A percentile compares a stretch with the other conserved stretches of the same genome.
These are phyloP conservation scores for Amphichorda felina DNA, from an alignment of 2,329 filamentous ascomycete species.

Conservation along the genomic window DNA sequence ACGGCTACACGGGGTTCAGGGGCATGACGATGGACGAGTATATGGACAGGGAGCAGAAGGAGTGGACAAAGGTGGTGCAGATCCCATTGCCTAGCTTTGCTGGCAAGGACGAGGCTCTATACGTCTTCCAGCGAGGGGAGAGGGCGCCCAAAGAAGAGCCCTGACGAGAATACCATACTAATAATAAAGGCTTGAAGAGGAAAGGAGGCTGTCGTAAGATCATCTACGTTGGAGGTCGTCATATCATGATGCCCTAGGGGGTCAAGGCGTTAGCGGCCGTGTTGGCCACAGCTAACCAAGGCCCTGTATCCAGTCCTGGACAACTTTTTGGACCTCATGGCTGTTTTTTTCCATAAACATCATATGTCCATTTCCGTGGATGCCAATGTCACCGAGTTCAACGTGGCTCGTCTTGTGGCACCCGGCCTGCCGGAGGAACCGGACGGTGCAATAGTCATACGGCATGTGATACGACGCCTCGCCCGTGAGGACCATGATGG, in stretches of 20 bases:
- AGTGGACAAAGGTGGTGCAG: conserved; percentile 50
- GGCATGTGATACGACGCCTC: conserved; percentile 30
- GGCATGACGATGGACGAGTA: conserved; percentile 53
- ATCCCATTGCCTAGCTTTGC: conserved; percentile 63
- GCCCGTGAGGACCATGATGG: conserved; percentile 25
- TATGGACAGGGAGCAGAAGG: conserved; percentile 43
- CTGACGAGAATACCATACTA: neutral
- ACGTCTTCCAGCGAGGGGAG: conserved; percentile 46
- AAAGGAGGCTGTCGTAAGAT: neutral
- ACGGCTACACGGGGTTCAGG: conserved; percentile 62
- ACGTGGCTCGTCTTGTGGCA: conserved; percentile 18
- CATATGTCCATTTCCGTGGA: conserved; percentile 34
- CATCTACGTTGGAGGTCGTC: too few species aligned
- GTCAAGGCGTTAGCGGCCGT: too few species aligned
- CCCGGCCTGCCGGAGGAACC: conserved; percentile 30
- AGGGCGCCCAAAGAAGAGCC: conserved; percentile 14
- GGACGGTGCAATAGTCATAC: conserved; percentile 31
- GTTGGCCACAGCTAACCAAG: neutral
- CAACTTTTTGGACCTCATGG: conserved; percentile 17
- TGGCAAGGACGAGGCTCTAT: conserved; percentile 66
- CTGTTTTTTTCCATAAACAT: conserved; percentile 37
- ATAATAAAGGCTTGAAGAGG: neutral
- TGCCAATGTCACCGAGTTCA: conserved; percentile 22
- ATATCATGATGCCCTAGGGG: too few species aligned
- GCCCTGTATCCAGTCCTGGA: conserved; percentile 12